These are phyloP conservation scores for Penicillium odoratum DNA, from an alignment of 495 filamentous ascomycete species.

Conservation along the genomic window DNA sequence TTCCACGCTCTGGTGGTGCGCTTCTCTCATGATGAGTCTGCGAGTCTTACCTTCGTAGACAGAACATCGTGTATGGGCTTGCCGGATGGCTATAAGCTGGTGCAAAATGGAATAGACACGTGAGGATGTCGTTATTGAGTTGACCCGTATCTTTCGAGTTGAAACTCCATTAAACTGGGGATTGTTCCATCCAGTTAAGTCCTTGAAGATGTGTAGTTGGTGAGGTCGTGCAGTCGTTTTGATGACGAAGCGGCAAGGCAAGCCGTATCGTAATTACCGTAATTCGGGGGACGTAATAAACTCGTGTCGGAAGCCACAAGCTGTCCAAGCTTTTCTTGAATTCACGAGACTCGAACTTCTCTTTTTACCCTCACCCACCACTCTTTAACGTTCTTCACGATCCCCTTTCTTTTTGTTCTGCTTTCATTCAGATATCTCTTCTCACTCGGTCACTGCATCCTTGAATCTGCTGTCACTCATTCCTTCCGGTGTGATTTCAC, in stretches of 20 bases:
- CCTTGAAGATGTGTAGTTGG: neutral
- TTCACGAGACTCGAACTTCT: neutral
- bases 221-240: neutral
- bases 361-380: neutral
- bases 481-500: slow-evolving; percentile 2
- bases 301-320: slow-evolving; percentile 1
- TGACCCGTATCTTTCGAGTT: neutral
- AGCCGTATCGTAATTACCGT: neutral
- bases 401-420: slow-evolving; percentile 1
- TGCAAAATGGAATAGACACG: neutral
- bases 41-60: slow-evolving; percentile 46
- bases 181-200: neutral
- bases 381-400: slow-evolving; percentile 6
- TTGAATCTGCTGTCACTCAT: neutral
- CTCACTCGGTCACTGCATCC: neutral
- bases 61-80: slow-evolving; percentile 64
- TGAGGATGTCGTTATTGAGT: neutral
- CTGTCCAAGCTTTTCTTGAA: neutral
- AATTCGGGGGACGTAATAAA: neutral
- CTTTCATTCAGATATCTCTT: slow-evolving; percentile 7
- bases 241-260: neutral
- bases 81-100: neutral
- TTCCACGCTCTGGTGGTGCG: neutral
- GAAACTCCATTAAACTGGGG: neutral
- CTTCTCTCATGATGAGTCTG: neutral